These are phyloP conservation scores for Zygoascus flipseniorum DNA, from an alignment of 805 yeast species.

Conservation along the genomic window DNA sequence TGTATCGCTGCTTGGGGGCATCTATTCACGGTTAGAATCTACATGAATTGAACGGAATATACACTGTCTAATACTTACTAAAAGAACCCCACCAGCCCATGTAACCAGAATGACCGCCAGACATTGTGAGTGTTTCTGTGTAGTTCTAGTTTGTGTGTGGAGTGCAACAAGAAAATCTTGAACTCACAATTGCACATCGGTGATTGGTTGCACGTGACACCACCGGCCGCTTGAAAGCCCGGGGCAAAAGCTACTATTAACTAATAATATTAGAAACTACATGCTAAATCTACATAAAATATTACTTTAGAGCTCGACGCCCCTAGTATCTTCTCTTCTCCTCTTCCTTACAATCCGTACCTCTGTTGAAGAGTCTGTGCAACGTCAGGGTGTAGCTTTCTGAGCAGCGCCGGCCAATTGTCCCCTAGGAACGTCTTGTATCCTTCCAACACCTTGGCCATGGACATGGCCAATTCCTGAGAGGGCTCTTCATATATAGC, in stretches of 20 bases:
- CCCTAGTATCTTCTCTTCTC: background rate
- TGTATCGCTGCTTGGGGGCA: constrained; percentile 21
- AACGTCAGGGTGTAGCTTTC: constrained; percentile 15
- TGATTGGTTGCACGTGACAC: constrained; percentile 2
- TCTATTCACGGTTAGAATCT: constrained; percentile 20
- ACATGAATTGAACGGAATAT: background rate
- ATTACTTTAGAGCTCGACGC: background rate
- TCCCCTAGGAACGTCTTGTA: constrained; percentile 21
- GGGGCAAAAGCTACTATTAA: no score
- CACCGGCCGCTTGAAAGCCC: background rate
- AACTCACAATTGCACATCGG: background rate
- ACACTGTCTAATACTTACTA: constrained; percentile 36
- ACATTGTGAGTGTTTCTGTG: constrained; percentile 36
- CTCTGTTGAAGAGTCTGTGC: constrained; percentile 13
- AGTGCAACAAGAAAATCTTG: background rate
- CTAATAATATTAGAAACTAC: background rate
- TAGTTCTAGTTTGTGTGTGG: background rate
- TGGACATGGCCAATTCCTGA: constrained; percentile 16
- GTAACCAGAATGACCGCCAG: constrained; percentile 64
- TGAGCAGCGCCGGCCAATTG: constrained; percentile 20
- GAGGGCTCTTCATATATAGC: constrained; percentile 26
- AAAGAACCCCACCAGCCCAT: constrained; percentile 98
- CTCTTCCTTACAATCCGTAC: constrained; percentile 9
- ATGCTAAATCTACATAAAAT: background rate
- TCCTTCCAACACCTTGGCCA: constrained; percentile 20